Evolutionary conservation across 2,329 filamentous ascomycete genomes (phyloP), one percentile per base, ranked within the genome.

Genomic region (Phaeosphaeriaceae sp.): DNA sequence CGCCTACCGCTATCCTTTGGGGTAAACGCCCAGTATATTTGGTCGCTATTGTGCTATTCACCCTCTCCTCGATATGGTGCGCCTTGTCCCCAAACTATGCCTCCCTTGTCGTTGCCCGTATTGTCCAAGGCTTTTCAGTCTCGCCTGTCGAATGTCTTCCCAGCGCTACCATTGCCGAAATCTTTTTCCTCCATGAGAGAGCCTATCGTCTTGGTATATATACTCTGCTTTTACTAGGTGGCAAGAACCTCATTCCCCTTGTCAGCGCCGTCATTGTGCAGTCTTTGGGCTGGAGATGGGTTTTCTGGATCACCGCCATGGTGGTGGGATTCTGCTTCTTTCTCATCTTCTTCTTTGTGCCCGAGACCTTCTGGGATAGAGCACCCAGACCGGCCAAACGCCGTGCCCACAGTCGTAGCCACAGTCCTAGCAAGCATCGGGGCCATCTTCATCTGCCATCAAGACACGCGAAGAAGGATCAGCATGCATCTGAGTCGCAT

Each of bases 331-430:
- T 90, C 39, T 87, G 86, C 51, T 81, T 86, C 30, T 70, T 84
- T 16, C 76, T 96, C 2, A 79, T 97, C 1, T 96, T 96, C 70
- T 80, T 97, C 50, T 96, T 96, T 62, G 90, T 96, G 0, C 93
- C 93, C 0, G 93, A 97, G 75, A 96, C 92, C 0, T 97, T 96
- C 60, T 97, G 93, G 93, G 92, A 97, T 71, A 82, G 93, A 39
- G 87, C 88, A 2, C 92, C 92, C 7, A 74, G 76, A 23, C 77
- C 81, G 26, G 48, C 41, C 48, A 65, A 75, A 75, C 66, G 54
- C 44, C 58, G 54, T 75, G 77, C 51, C 53, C 66, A 46, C 42
- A 69, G 56, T 42, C 57, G 55, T 21, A 60, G 56, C 12, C 57
- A 63, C 30, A 70, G 66, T 44, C 74, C 44, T 40, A 56, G 58